phyloP scores from a whole-genome alignment of 179 eudicot species.

The Beta corolliflora region DNA sequence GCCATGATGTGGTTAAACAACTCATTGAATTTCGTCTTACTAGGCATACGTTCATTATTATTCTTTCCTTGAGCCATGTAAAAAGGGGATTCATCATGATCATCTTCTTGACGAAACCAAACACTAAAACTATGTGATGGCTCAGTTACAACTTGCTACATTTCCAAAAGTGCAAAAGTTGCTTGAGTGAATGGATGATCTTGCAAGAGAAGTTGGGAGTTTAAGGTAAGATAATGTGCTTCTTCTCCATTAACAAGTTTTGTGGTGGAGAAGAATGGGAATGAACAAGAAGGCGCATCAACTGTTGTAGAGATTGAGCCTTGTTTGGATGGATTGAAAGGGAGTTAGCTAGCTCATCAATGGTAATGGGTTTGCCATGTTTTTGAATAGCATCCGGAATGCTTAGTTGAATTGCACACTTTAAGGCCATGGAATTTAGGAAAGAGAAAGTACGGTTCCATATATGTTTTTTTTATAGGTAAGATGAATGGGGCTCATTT shows the following conservation, averaged over 20 bases:
- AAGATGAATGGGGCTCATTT: too few species aligned
- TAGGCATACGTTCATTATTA: conserved; percentile 22
- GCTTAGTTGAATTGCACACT: too few species aligned
- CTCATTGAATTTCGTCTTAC: conserved; percentile 9
- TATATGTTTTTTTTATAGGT: too few species aligned
- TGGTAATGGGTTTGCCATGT: too few species aligned
- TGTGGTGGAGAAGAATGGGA: conserved; percentile 22
- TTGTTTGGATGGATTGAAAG: too few species aligned
- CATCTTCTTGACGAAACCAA: conserved; percentile 30
- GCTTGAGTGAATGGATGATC: conserved; percentile 26
- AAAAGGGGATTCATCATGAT: conserved; percentile 22
- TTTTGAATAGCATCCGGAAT: too few species aligned
- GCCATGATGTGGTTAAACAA: conserved; percentile 39
- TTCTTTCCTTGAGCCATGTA: conserved; percentile 28
- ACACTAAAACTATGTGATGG: conserved; percentile 4
- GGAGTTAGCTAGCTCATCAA: too few species aligned
- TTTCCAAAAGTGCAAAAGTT: conserved; percentile 21
- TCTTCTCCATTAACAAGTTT: neutral
- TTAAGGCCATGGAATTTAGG: too few species aligned
- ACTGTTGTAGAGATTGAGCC: too few species aligned
- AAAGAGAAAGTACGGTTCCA: conserved; percentile 13
- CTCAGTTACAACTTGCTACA: conserved; percentile 29
- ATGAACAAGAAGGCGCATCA: too few species aligned
- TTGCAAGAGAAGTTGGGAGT: conserved; percentile 28
- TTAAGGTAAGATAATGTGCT: conserved; percentile 23